These are phyloP conservation scores for Suillus decipiens DNA, from an alignment of 768 basidiomycete genomes.

Conservation along the genomic window DNA sequence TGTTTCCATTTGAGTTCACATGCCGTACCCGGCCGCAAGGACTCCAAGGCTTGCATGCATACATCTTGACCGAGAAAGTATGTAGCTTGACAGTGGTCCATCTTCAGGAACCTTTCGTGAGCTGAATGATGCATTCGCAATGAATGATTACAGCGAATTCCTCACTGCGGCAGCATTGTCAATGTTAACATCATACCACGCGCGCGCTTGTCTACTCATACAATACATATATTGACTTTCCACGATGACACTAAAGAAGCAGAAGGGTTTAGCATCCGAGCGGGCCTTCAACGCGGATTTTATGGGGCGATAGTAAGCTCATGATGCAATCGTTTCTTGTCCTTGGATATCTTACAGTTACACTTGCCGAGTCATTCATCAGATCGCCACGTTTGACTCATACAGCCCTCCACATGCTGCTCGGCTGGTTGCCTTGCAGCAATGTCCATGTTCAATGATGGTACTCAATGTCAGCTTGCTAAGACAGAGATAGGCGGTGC, in stretches of 20 bases:
- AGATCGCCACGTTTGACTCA: not conserved
- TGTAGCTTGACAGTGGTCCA: not conserved
- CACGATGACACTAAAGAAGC: constrained; percentile 4
- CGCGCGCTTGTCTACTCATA: not conserved
- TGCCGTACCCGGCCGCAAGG: not conserved
- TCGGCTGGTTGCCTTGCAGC: not conserved
- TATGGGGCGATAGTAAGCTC: not conserved
- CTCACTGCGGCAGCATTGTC: not conserved
- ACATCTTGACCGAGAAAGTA: not conserved
- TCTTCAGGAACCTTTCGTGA: not conserved
- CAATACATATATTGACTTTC: constrained; percentile 2
- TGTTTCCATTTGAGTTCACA: not conserved
- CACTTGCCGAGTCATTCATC: not conserved
- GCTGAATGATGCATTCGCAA: not conserved
- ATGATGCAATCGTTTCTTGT: not conserved
- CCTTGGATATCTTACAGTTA: not conserved
- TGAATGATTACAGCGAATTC: not conserved
- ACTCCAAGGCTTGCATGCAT: not conserved
- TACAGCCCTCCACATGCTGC: not conserved
- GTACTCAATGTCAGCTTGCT: not conserved
- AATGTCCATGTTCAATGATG: not conserved
- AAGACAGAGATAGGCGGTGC: no score
- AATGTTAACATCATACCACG: not conserved
- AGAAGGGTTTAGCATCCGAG: not conserved
- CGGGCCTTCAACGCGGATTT: constrained; percentile 1